Base-by-base conservation (phyloP, 441 rosid species). In the Lepidium campestre region DNA sequence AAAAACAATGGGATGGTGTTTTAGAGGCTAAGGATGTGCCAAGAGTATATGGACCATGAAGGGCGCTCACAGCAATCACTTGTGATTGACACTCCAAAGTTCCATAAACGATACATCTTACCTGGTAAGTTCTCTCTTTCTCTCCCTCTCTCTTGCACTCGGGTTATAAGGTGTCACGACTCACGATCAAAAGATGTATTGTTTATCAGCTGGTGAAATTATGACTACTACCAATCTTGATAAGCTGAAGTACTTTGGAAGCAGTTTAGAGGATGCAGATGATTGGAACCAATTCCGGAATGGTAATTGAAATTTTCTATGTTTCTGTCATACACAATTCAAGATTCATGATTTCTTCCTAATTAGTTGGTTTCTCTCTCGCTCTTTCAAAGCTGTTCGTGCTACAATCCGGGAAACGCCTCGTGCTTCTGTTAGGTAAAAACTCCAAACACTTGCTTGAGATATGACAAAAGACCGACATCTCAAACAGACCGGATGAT, bases 1-100 rank as follows among this genome's bases (percentile, higher is more conserved):
- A 37, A 48, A 49, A 50, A 42, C 37, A 13, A 55, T 73, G 77
- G 31, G 52, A 59, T 75, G 65, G 55, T 69, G 6, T n/a, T 15
- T 37, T 80, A 90, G 98, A 90, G 98, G 78, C 71, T 93, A 46
- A 75, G 86, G 69, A 88, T 94, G 25, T 90, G 97, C 79, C 96
- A 84, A 73, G 88, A 90, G 76, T 88, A 84, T 60, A 81, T 90
- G 41, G 96, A 88, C 81, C 96, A 79, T 10, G 96, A 90, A 72
- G 96, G 98, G 39, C 66, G 85, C 59, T 82, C 97, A 1, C 94
- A 90, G 62, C 98, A 93, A 70, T 86, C 94, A 4, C 76, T 82
- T 54, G 86, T 85, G 65, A 93, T 93, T 39, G 71, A 85, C 50
- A 87, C 94, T 40, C 98, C 96, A 13, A 93, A 86, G 80, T 93